These are phyloP conservation scores for Leucogyrophana mollusca DNA, from an alignment of 768 basidiomycete genomes.

Conservation along the genomic window DNA sequence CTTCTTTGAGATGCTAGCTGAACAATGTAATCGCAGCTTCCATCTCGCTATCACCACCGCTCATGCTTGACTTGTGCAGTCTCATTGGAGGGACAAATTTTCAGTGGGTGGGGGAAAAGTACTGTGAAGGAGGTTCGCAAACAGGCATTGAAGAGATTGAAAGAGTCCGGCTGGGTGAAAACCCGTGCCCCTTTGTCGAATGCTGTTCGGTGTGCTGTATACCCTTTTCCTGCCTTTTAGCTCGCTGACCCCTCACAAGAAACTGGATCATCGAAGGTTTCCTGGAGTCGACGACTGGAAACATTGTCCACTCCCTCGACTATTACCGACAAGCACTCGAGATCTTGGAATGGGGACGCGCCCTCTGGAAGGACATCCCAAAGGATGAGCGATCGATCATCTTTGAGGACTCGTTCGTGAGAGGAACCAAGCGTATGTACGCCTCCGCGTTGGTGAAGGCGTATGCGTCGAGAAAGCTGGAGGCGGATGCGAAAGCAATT, in stretches of 20 bases:
- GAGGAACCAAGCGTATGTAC: conserved; percentile 37
- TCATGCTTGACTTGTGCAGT: conserved; percentile 18
- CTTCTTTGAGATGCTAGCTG: conserved; percentile 35
- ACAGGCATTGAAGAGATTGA: conserved; percentile 30
- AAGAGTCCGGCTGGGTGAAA: conserved; percentile 25
- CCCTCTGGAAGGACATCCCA: conserved; percentile 38
- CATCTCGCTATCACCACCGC: background rate
- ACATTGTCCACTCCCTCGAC: conserved; percentile 25
- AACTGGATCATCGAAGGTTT: conserved; percentile 41
- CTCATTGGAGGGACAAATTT: conserved; percentile 24
- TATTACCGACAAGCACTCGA: conserved; percentile 37
- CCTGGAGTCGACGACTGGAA: conserved; percentile 20
- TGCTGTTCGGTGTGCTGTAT: conserved; percentile 20
- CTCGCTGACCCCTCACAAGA: conserved; percentile 18
- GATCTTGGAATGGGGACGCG: conserved; percentile 41
- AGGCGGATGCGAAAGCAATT: conserved; percentile 2
- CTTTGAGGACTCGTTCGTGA: conserved; percentile 41
- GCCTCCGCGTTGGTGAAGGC: conserved; percentile 35
- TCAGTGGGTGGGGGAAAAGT: conserved; percentile 32
- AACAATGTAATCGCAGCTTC: conserved; percentile 29
- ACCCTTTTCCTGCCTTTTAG: conserved; percentile 4
- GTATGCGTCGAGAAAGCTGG: conserved; percentile 1
- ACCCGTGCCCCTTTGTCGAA: conserved; percentile 20
- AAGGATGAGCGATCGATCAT: conserved; percentile 38
- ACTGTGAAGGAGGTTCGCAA: conserved; percentile 32